Base-by-base conservation (phyloP, 768 basidiomycete genomes). In the Tylopilus cervinicoccineus region DNA sequence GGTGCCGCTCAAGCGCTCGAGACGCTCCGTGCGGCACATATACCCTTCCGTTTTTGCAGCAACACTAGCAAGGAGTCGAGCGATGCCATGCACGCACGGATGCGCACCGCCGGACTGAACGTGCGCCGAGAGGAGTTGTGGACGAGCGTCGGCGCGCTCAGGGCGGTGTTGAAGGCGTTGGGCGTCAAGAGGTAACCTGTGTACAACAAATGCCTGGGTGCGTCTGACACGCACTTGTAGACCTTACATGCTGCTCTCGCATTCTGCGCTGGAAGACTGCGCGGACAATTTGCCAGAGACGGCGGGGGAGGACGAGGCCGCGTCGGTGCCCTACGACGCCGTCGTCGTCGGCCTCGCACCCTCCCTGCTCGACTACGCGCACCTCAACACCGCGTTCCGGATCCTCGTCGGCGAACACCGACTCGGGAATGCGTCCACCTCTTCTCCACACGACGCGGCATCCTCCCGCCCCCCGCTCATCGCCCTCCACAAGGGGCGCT, bases 41-140 rank as follows among this genome's bases (percentile, higher is more conserved):
- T 77, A 8, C 73, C 76, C 8, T 72, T 82, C 64, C 70, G 78
- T 23, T 69, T 78, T 48, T 86, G 86, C 60, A 85, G 81, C 42
- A 88, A 88, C 59, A 80, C 81, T 0, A 83, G 81, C 60, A 83
- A 85, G 51, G 83, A 86, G 53, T 79, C 81, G 0, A 77, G 72
- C 0, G 36, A 45, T 4, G 68, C 66, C 5, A 61, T 86, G 6
- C 53, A 76, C n/a, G 45, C 46, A 2, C 69, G 72, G 19, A 68
- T 88, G 54, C 44, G 54, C 0, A 54, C 59, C 0, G 76, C 83
- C 52, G 81, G 82, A 0, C 76, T 87, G 51, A 70, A 74, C 12
- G 61, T 80, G 2, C 56, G 37, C 2, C 57, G 53, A 16, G 60
- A 65, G 6, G 79, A 83, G 58, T 59, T 84, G 17, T 86, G 81